A percentile compares a stretch with the other conserved stretches of the same genome.
Conservation (phyloP, 164 flowering plant species). For the Magnolia changhungtana region DNA sequence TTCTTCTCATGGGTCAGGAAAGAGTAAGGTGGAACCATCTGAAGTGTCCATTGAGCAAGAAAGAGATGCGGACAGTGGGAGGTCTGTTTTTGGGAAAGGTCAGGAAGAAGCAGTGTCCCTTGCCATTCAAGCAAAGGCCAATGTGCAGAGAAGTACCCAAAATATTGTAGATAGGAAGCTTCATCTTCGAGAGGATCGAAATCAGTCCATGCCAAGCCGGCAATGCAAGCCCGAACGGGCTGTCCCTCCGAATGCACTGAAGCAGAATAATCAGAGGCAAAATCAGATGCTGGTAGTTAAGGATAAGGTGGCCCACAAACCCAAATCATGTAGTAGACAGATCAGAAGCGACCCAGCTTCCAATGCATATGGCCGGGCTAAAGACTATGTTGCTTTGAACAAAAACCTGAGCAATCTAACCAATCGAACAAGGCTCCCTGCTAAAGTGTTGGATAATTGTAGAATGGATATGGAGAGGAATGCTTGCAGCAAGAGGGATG, state of each 20-base stretch:
- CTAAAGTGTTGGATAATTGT: slow-evolving; percentile 25
- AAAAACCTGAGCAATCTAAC: slow-evolving; percentile 27
- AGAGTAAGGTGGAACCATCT: slow-evolving; percentile 20
- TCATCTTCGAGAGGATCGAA: slow-evolving; percentile 19
- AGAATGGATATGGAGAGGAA: slow-evolving; percentile 27
- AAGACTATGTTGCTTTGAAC: slow-evolving; percentile 42
- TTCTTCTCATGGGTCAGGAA: slow-evolving; percentile 29
- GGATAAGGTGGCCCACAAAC: slow-evolving; percentile 29
- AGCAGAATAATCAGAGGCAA: slow-evolving; percentile 24
- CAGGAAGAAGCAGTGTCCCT: slow-evolving; percentile 12
- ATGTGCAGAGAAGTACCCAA: slow-evolving; percentile 11
- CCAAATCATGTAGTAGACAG: slow-evolving; percentile 28
- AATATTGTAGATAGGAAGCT: slow-evolving; percentile 15
- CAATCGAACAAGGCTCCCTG: slow-evolving; percentile 24
- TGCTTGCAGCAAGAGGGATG: slow-evolving; percentile 26
- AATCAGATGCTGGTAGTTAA: slow-evolving; percentile 27
- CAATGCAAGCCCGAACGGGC: slow-evolving; percentile 25
- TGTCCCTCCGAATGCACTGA: slow-evolving; percentile 22
- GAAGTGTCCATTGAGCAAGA: slow-evolving; percentile 22
- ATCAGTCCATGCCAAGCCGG: slow-evolving; percentile 21
- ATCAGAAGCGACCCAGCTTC: slow-evolving; percentile 39
- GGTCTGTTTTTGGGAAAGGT: slow-evolving; percentile 12
- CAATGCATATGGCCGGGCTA: slow-evolving; percentile 33
- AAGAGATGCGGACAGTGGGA: slow-evolving; percentile 14
- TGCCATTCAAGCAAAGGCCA: slow-evolving; percentile 18